Base-by-base conservation (phyloP, 176 grass and related monocot species). In the Triticum aestivum region DNA sequence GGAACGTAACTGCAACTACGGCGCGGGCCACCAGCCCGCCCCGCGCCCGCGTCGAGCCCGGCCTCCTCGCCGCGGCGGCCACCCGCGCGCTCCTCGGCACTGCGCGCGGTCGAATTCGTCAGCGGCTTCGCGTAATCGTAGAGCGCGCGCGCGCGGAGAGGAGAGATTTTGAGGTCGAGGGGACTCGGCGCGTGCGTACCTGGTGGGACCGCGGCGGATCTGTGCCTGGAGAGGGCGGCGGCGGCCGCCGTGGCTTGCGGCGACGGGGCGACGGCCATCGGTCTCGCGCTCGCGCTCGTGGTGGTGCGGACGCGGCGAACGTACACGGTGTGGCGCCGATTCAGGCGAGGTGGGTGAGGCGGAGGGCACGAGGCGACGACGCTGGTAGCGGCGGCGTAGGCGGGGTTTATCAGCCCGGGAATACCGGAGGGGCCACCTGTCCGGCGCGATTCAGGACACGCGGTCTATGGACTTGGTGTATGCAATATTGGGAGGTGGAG, bases 1-100 rank as follows among this genome's bases (percentile, higher is more conserved):
- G 56, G 56, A 59, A 86, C 83, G 83, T 71, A 86, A 90, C 88
- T 64, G 88, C 77, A 24, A 85, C 70, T 5, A 63, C 77, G 81
- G 44, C 79, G 51, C 89, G 81, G 12, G 77, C 34, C n/a, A 69
- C 85, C 49, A 77, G 10, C 68, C 81, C 72, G 47, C 84, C 89
- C n/a, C 67, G 74, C 52, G 83, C 20, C 80, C 62, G 45, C 34
- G 56, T 13, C 11, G 73, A 14, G 6, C 54, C 65, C 13, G 58
- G 14, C 74, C 49, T 33, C 83, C 68, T 85, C 35, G 20, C 41
- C 74, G 65, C 58, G 20, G 73, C 79, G 38, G 78, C 77, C 62
- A 79, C 77, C 23, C 66, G 79, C 87, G 47, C 87, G 35, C 26
- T 86, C 80, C 45, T 77, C 51, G 79, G 38, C 65, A 1, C 89